Base-by-base conservation (phyloP, 495 filamentous ascomycete genomes). In the Aspergillus nanangensis region DNA sequence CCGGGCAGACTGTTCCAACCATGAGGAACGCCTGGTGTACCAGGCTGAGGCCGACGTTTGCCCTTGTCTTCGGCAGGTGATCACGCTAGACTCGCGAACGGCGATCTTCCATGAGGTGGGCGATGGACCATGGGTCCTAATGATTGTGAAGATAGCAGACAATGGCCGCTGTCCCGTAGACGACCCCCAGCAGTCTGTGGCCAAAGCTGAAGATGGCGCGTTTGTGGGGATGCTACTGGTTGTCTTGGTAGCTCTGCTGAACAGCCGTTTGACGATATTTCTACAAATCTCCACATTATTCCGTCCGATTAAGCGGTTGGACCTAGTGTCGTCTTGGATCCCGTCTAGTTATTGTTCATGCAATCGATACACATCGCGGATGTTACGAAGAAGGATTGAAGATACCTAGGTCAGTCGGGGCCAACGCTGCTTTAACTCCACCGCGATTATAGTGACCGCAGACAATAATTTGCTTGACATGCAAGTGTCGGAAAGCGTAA, bases 371-470 rank as follows among this genome's bases (percentile, higher is more conserved):
- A 93, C 51, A 25, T 77, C 71, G 32, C 79, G 74, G 22, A 91
- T 68, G 3, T 88, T 87, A 39, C 77, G 71, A 24, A 95, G 70
- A 95, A 1, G 80, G 81, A 61, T 93, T 87, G 17, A 93, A 70
- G 9, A 86, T 70, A 1, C 87, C 88, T 38, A 93, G 61, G 38
- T 82, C 79, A 8, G 56, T 56, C 40, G 87, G 77, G 1, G 70
- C 69, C 18, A 93, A 66, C 0, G 87, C 77, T 0, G 81, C 88
- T 0, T 70, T 72, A 2, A 84, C 86, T 1, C 89, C 88, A 3
- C 89, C 89, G 69, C 89, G 93, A 36, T 68, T 70, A 19, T 85
- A 82, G 70, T 95, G 89, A 1, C 89, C 89, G 69, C 86, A 90
- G 9, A 95, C 75, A 42, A 95, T 79, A 45, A 95, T 77, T 61